These are phyloP conservation scores for Cyberlindnera mycetangii DNA, from an alignment of 805 yeast species.

Conservation along the genomic window DNA sequence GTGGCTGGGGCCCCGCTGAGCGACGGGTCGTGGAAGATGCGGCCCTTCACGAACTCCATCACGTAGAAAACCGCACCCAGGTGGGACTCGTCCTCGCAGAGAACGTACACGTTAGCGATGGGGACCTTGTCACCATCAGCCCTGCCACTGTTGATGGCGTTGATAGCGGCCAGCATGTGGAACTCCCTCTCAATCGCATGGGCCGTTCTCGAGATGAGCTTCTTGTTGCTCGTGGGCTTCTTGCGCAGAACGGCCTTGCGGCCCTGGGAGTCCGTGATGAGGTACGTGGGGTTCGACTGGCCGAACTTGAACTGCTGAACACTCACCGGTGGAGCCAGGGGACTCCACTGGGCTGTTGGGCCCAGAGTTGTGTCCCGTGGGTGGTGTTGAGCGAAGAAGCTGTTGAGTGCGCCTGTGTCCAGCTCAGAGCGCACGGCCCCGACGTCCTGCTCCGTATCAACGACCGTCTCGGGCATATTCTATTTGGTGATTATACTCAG, in stretches of 20 bases:
- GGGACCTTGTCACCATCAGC: slow-evolving; percentile 37
- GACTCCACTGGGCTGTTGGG: slow-evolving; percentile 22
- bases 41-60: slow-evolving; percentile 58
- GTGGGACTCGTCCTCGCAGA: slow-evolving; percentile 55
- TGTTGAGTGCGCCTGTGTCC: slow-evolving; percentile 25
- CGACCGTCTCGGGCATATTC: slow-evolving; percentile 12
- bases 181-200: slow-evolving; percentile 65
- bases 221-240: slow-evolving; percentile 50
- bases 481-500: not conserved
- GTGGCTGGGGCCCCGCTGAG: slow-evolving; percentile 31
- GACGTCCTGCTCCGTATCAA: slow-evolving; percentile 27
- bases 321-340: slow-evolving; percentile 29
- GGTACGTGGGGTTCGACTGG: slow-evolving; percentile 63
- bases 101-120: slow-evolving; percentile 47
- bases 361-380: slow-evolving; percentile 20
- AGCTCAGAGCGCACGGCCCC: slow-evolving; percentile 24
- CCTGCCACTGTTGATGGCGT: slow-evolving; percentile 23
- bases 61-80: slow-evolving; percentile 56
- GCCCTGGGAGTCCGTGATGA: slow-evolving; percentile 39
- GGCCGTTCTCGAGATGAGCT: slow-evolving; percentile 52
- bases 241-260: slow-evolving; percentile 48
- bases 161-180: slow-evolving; percentile 42
- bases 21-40: slow-evolving; percentile 52
- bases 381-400: slow-evolving; percentile 21
- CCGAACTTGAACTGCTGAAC: slow-evolving; percentile 58